Base-by-base conservation (phyloP, 139 green algal genomes). In the Astrephomene gubernaculifera region DNA sequence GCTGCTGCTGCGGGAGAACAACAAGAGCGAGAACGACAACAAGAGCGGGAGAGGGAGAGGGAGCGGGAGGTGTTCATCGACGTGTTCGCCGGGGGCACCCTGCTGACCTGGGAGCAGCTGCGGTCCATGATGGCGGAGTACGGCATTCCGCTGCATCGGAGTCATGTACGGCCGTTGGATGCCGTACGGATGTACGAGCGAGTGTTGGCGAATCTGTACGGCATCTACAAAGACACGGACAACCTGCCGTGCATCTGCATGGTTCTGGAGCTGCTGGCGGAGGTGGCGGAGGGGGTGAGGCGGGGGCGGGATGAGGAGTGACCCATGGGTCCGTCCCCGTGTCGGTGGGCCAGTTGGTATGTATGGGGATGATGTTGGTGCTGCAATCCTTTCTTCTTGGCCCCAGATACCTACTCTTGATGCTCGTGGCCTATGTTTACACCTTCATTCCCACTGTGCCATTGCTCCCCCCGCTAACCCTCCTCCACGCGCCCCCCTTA, bases 1-100 rank as follows among this genome's bases (percentile, higher is more conserved):
- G n/a, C n/a, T n/a, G n/a, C n/a, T n/a, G n/a, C n/a, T n/a, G n/a
- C n/a, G n/a, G n/a, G 64, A 4, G 33, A 57, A 19, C 63, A 24
- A 19, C 63, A 24, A 39, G 14, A 35, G 39, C 38, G 39, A 24
- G 17, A 14, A 14, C 43, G 27, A 5, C 43, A 7, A 17, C 70
- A 29, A 14, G 24, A 27, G 41, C 39, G n/a, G 24, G 19, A 2
- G 45, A 25, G 35, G 35, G 10, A 19, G 54, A n/a, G n/a, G n/a
- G n/a, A n/a, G n/a, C n/a, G 54, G 29, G 87, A 91, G 71, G 57
- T 81, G 41, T 95, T 91, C 49, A 85, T 95, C 14, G 93, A 95
- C 72, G 86, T 89, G n/a, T 95, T 95, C 33, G 31, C 24, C 67
- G 83, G 90, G 41, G 90, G 92, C 33, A 61, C 35, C 2, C 41